A percentile compares a stretch with the other conserved stretches of the same genome.
Conservation (phyloP, 164 flowering plant species). For the Aristolochia contorta region DNA sequence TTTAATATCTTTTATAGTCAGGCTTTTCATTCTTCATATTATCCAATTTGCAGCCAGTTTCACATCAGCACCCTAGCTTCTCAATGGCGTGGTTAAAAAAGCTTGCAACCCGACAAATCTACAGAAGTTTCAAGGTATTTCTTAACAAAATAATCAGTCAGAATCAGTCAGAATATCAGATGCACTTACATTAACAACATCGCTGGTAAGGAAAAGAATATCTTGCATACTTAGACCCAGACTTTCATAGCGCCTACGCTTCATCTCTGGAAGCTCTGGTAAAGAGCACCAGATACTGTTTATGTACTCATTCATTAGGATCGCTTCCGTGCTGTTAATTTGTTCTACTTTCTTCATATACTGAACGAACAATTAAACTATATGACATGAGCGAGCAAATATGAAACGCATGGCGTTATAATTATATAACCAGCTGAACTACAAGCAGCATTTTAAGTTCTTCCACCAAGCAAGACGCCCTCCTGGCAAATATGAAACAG, state of each 20-base stretch:
- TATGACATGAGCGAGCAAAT: no score
- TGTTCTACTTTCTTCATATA: no score
- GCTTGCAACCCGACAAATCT: constrained; percentile 52
- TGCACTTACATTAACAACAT: constrained; percentile 59
- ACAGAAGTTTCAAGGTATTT: neutral
- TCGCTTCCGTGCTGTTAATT: no score
- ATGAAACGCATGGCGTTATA: no score
- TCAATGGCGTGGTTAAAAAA: constrained; percentile 71
- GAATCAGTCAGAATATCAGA: neutral
- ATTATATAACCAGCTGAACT: no score
- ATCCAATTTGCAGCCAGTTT: constrained; percentile 94
- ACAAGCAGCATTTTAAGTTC: no score
- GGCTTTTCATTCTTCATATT: constrained; percentile 66
- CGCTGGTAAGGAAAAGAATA: constrained; percentile 80
- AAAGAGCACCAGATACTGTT: constrained; percentile 40
- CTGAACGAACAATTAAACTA: no score
- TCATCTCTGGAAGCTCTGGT: constrained; percentile 78
- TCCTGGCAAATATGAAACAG: no score
- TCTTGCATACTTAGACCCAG: constrained; percentile 95
- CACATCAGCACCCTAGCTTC: constrained; percentile 75
- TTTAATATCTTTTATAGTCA: constrained; percentile 68
- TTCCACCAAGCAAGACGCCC: no score
- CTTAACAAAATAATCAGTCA: neutral
- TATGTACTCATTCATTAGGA: constrained; percentile 50
- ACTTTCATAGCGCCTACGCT: constrained; percentile 72